Conservation (phyloP, 345 rosid genomes). For the Lepidium aucheri region DNA sequence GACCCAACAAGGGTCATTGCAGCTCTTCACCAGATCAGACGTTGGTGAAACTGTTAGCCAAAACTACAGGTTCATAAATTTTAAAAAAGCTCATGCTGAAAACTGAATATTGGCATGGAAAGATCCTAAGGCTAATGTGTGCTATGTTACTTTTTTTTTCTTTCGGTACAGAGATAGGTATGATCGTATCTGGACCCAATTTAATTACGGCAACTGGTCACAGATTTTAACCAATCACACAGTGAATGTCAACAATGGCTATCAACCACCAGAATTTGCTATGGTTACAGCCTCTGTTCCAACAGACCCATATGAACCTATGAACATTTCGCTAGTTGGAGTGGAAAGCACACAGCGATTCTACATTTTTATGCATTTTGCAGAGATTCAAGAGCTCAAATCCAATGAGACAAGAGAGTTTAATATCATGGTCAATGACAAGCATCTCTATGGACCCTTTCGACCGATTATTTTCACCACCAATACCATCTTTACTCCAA, state of each 20-base stretch:
- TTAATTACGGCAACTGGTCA: background rate
- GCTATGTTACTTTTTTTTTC: background rate
- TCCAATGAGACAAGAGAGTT: slow-evolving; percentile 23
- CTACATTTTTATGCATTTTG: slow-evolving; percentile 26
- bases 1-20: no score
- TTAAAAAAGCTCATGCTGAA: background rate
- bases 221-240: background rate
- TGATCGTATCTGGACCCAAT: no score
- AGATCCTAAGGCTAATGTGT: no score
- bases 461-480: background rate
- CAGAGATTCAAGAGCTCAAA: slow-evolving; percentile 14
- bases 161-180: background rate
- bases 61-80: slow-evolving; percentile 28
- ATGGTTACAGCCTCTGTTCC: slow-evolving; percentile 28
- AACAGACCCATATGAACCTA: background rate
- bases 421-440: slow-evolving; percentile 9
- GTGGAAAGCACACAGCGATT: background rate
- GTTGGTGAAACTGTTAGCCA: background rate
- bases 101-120: background rate
- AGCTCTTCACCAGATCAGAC: slow-evolving; percentile 7
- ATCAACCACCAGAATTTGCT: slow-evolving; percentile 3
- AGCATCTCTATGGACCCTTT: background rate
- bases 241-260: background rate
- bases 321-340: background rate
- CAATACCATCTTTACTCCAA: no score